These are phyloP conservation scores for Pyrus bretschneideri DNA, from an alignment of 306 rosid genomes.

Conservation along the genomic window DNA sequence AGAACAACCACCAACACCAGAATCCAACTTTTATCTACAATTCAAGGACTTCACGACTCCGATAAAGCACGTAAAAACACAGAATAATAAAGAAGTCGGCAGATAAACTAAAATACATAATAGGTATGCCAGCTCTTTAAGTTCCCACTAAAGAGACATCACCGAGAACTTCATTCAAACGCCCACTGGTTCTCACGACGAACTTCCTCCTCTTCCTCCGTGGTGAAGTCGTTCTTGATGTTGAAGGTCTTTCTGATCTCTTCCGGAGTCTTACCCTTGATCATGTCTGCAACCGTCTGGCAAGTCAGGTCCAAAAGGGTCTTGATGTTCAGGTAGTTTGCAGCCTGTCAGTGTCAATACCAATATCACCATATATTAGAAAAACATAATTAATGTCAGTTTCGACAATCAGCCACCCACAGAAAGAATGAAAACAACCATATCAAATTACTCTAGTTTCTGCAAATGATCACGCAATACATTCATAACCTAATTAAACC, in stretches of 20 bases:
- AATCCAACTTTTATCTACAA: conserved; percentile 38
- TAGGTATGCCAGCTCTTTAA: conserved; percentile 1
- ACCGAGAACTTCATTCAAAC: conserved; percentile 40
- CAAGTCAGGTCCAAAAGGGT: conserved; percentile 67
- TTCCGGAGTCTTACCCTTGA: conserved; percentile 78
- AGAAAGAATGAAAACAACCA: not conserved
- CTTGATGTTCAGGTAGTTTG: conserved; percentile 75
- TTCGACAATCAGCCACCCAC: not conserved
- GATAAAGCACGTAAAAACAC: conserved; percentile 13
- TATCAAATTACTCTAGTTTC: not conserved
- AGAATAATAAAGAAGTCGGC: conserved; percentile 12
- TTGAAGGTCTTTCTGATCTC: conserved; percentile 69
- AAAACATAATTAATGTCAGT: not conserved
- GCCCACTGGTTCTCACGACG: conserved; percentile 87
- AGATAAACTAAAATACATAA: conserved; percentile 12
- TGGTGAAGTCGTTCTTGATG: conserved; percentile 69
- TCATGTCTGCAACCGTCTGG: conserved; percentile 76
- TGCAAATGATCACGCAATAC: not conserved
- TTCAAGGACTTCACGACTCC: conserved; percentile 16
- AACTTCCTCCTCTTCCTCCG: conserved; percentile 78
- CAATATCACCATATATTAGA: not conserved
- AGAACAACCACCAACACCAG: conserved; percentile 18
- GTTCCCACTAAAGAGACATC: not conserved
- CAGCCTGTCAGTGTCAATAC: conserved; percentile 47
- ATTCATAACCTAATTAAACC: not conserved